These are phyloP conservation scores for Syzygium oleosum DNA, from an alignment of 345 rosid genomes.

Conservation along the genomic window DNA sequence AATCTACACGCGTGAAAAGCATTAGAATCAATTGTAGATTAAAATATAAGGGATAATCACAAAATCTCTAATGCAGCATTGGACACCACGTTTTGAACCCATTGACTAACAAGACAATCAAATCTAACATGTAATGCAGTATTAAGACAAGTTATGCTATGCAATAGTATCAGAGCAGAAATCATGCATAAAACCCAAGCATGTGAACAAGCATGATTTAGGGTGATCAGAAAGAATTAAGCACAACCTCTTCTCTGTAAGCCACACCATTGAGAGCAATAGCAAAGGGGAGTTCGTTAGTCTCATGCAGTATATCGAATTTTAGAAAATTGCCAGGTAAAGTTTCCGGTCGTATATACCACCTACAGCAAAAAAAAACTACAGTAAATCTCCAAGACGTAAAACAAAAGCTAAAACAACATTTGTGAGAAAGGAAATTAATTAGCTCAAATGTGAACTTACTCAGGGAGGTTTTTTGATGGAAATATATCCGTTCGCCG, in stretches of 20 bases:
- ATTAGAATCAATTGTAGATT: not conserved
- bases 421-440: no score
- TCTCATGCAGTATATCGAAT: conserved; percentile 29
- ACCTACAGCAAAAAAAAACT: conserved; percentile 27
- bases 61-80: not conserved
- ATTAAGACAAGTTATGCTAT: not conserved
- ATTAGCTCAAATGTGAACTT: no score
- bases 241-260: conserved; percentile 70
- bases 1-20: conserved; percentile 31
- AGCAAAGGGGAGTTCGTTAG: conserved; percentile 86
- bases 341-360: conserved; percentile 76
- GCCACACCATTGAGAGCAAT: conserved; percentile 95
- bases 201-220: not conserved
- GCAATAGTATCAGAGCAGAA: not conserved
- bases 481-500: no score
- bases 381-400: no score
- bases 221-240: not conserved
- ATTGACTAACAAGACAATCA: not conserved
- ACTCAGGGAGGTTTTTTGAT: no score
- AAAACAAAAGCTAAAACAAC: no score
- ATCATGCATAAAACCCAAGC: not conserved
- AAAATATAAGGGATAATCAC: not conserved
- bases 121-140: not conserved
- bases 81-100: not conserved
- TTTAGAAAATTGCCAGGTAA: conserved; percentile 89